phyloP scores from a whole-genome alignment of 768 basidiomycete species.

The Podaxis sp. region DNA sequence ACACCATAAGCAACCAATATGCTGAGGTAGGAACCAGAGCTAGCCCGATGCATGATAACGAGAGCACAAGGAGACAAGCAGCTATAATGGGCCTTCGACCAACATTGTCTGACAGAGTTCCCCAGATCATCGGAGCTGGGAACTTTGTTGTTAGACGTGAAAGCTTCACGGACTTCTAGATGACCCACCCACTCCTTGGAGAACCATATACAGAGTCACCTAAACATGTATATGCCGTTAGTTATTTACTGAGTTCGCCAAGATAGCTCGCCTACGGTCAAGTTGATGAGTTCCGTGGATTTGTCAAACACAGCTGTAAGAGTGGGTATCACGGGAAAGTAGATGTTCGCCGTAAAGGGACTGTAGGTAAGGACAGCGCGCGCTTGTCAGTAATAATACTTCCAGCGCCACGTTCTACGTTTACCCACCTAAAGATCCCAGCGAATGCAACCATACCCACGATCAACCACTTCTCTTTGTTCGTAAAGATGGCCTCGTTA shows the following conservation, averaged over 20 bases:
- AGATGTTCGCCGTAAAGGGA: conserved; percentile 75
- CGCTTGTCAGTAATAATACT: too few species aligned
- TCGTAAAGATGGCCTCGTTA: conserved; percentile 47
- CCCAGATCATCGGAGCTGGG: conserved; percentile 68
- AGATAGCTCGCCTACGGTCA: conserved; percentile 50
- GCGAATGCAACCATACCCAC: conserved; percentile 56
- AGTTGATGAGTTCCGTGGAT: conserved; percentile 70
- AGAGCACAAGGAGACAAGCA: conserved; percentile 61
- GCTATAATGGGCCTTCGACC: conserved; percentile 68
- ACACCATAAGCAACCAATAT: conserved; percentile 78
- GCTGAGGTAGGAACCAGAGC: conserved; percentile 50
- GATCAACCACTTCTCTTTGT: conserved; percentile 67
- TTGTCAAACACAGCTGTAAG: conserved; percentile 62
- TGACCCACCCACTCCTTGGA: conserved; percentile 59
- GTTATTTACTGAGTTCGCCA: too few species aligned
- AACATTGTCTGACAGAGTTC: conserved; percentile 63
- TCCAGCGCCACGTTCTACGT: background rate
- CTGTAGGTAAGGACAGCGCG: conserved; percentile 27
- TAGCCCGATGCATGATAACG: conserved; percentile 63
- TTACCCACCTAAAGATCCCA: conserved; percentile 58
- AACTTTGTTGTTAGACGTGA: conserved; percentile 2
- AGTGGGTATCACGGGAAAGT: conserved; percentile 76
- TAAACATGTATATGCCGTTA: conserved; percentile 17
- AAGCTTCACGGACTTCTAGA: background rate
- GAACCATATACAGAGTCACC: conserved; percentile 73